Conservation (phyloP, 2,329 filamentous ascomycete genomes). For the Emericellopsis cladophorae region DNA sequence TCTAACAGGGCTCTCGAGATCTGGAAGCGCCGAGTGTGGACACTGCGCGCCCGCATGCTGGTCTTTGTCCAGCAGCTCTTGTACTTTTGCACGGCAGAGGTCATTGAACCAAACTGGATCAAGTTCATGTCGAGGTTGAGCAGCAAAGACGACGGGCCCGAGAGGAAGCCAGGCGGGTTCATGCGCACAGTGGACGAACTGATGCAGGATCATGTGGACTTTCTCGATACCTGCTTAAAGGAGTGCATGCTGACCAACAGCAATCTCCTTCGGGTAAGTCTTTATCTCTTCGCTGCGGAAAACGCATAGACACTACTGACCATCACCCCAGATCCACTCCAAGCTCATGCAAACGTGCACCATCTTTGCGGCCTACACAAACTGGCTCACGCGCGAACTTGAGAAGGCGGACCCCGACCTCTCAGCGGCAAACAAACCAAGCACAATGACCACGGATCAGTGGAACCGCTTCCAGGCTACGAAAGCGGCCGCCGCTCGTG, state of each 20-base stretch:
- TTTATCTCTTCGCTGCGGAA: neutral
- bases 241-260: constrained; percentile 98
- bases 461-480: constrained; percentile 45
- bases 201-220: constrained; percentile 99
- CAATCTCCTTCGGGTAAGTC: constrained; percentile 72
- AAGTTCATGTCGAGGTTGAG: constrained; percentile 80
- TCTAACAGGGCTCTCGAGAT: constrained; percentile 63
- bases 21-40: constrained; percentile 92
- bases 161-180: constrained; percentile 16
- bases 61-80: constrained; percentile 94
- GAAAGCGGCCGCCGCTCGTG: constrained; percentile 24
- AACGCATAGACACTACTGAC: neutral
- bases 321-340: constrained; percentile 64
- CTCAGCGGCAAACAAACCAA: constrained; percentile 42
- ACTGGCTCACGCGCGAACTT: constrained; percentile 74
- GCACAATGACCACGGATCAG: constrained; percentile 46
- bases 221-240: constrained; percentile 92
- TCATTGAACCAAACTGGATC: constrained; percentile 96
- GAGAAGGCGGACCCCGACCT: constrained; percentile 75
- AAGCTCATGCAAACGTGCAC: constrained; percentile 95
- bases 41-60: constrained; percentile 82
- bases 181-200: constrained; percentile 82
- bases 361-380: constrained; percentile 84
- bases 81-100: constrained; percentile 94
- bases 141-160: constrained; percentile 33